Evolutionary conservation across 441 rosid genomes (phyloP).

Genomic region (Populus hybrid): DNA sequence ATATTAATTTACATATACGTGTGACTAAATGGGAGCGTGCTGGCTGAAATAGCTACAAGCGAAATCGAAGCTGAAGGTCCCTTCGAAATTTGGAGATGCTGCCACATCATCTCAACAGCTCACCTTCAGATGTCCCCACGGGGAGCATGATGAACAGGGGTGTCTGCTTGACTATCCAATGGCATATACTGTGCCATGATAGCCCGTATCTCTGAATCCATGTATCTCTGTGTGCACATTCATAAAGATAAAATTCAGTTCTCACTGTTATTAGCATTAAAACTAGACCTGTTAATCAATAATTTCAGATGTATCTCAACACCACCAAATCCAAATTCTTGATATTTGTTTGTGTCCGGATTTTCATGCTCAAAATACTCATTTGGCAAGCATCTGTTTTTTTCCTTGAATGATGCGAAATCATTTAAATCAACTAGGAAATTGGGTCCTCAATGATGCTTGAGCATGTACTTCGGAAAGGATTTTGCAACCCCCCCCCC

Average conservation of each 20-base stretch:
- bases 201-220: conserved; percentile 87
- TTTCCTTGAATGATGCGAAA: background rate
- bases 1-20: conserved; percentile 16
- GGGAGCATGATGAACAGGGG: conserved; percentile 35
- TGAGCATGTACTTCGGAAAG: too few relatives aligned
- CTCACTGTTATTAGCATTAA: background rate
- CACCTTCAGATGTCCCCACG: conserved; percentile 39
- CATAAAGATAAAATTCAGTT: background rate
- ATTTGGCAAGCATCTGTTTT: background rate
- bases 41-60: background rate
- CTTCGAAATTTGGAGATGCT: background rate
- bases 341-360: too few relatives aligned
- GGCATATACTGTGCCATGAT: conserved; percentile 97
- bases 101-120: background rate
- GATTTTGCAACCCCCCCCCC: too few relatives aligned
- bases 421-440: background rate
- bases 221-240: conserved; percentile 55
- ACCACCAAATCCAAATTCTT: background rate
- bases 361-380: background rate
- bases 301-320: background rate
- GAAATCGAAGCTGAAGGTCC: background rate
- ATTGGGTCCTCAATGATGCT: background rate
- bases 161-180: conserved; percentile 62
- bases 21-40: background rate
- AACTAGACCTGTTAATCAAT: background rate